A percentile compares a stretch with the other conserved stretches of the same genome.
Evolutionary conservation across 2,329 filamentous ascomycete genomes (phyloP).

Genomic region (Nannizziopsis barbatae): DNA sequence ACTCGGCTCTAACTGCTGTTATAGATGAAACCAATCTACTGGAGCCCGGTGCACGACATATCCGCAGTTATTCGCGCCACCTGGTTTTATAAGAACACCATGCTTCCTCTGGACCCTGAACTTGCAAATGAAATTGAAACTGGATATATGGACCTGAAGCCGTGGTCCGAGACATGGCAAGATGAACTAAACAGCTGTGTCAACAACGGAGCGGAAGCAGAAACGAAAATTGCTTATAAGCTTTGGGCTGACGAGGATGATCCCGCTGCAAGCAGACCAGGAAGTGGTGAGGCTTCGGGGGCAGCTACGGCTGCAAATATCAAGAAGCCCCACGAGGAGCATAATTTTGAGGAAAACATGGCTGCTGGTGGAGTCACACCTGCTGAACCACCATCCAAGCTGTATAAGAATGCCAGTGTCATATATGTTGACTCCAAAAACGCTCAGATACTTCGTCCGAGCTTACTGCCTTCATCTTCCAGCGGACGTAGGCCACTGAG

Average conservation of each 20-base stretch:
- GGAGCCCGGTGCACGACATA: conserved; percentile 86
- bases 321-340: background rate
- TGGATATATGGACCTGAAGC: conserved; percentile 76
- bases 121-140: conserved; percentile 86
- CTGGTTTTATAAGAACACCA: conserved; percentile 96
- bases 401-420: conserved; percentile 66
- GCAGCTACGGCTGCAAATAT: background rate
- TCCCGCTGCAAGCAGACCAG: background rate
- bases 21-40: conserved; percentile 94
- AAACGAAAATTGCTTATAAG: conserved; percentile 77
- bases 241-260: conserved; percentile 58
- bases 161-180: conserved; percentile 84
- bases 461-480: conserved; percentile 70
- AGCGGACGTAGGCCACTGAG: conserved; percentile 70
- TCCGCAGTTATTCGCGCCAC: conserved; percentile 73
- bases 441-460: conserved; percentile 80
- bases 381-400: conserved; percentile 30
- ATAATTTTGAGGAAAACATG: conserved; percentile 29
- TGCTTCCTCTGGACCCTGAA: conserved; percentile 73
- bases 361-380: conserved; percentile 29
- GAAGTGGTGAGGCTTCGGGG: conserved; percentile 2
- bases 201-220: conserved; percentile 77
- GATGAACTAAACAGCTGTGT: conserved; percentile 85
- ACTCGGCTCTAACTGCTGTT: background rate
- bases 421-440: conserved; percentile 68